A percentile compares a stretch with the other conserved stretches of the same genome.
Conservation (phyloP, 2,329 filamentous ascomycete genomes). For the Trichothecium sympodiale region DNA sequence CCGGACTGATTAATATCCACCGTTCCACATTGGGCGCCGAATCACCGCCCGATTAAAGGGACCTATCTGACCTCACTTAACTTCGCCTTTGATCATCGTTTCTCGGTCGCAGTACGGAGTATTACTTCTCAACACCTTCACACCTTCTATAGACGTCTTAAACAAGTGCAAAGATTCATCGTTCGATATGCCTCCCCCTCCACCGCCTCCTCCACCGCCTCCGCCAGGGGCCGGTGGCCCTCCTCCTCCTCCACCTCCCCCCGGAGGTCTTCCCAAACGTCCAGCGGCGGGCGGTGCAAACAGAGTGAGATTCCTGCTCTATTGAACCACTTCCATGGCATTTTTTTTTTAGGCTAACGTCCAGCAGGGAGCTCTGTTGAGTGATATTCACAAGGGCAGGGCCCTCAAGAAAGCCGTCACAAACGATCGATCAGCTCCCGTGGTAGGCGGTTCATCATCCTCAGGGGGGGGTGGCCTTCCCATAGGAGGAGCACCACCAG, state of each 20-base stretch:
- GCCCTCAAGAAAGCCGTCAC: constrained; percentile 75
- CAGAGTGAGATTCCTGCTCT: constrained; percentile 43
- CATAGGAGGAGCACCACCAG: constrained; percentile 66
- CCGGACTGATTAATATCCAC: no score
- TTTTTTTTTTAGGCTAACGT: constrained; percentile 5
- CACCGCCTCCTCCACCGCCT: constrained; percentile 60
- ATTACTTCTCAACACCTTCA: not conserved
- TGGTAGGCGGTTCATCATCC: constrained; percentile 30
- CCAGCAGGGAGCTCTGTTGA: constrained; percentile 67
- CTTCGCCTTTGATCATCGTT: not conserved
- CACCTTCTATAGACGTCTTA: no score
- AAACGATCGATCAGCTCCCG: constrained; percentile 83
- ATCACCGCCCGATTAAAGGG: not conserved
- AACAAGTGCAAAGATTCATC: constrained; percentile 1
- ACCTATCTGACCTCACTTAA: not conserved
- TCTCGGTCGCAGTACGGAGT: no score
- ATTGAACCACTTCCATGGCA: not conserved
- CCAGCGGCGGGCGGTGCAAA: constrained; percentile 45
- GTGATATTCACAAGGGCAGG: constrained; percentile 76
- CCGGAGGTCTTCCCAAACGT: constrained; percentile 43
- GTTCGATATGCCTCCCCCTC: constrained; percentile 38
- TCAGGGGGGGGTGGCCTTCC: constrained; percentile 30
- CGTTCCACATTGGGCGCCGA: no score
- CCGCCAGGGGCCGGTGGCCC: constrained; percentile 51
- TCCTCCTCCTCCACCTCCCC: constrained; percentile 54